phyloP scores from a whole-genome alignment of 805 yeast genomes.

The Phaffomyces antillensis region DNA sequence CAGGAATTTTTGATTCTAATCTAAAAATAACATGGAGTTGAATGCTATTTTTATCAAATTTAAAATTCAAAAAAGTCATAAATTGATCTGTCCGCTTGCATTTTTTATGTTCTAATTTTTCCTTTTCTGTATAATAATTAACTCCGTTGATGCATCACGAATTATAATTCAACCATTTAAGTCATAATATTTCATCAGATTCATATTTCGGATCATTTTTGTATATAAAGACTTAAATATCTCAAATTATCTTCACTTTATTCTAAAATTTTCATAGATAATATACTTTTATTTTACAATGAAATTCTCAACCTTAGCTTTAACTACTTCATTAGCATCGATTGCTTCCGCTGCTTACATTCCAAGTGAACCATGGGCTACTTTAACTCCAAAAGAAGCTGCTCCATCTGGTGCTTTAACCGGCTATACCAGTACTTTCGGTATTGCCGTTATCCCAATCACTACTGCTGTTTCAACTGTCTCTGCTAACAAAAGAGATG shows the following conservation, averaged over 20 bases:
- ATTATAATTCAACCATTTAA: too few species aligned
- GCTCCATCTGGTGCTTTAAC: constrained; percentile 48
- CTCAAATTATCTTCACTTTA: constrained; percentile 26
- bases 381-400: constrained; percentile 58
- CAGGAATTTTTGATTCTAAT: not conserved
- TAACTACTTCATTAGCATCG: constrained; percentile 37
- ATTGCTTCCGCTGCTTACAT: constrained; percentile 52
- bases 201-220: not conserved
- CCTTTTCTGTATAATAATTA: too few species aligned
- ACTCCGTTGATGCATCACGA: too few species aligned
- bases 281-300: not conserved
- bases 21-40: not conserved
- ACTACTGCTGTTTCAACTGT: constrained; percentile 8
- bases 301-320: constrained; percentile 23
- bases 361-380: constrained; percentile 63
- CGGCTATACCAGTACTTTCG: constrained; percentile 50
- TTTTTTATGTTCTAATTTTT: too few species aligned
- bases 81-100: not conserved
- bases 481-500: constrained; percentile 13
- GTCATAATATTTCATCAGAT: too few species aligned
- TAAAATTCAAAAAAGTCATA: not conserved
- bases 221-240: constrained; percentile 2
- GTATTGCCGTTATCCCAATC: constrained; percentile 58
- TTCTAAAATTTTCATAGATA: constrained; percentile 16
- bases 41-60: not conserved